These are phyloP conservation scores for Antitrichia curtipendula DNA, from an alignment of 225 moss, liverwort and hornwort species.

Conservation along the genomic window DNA sequence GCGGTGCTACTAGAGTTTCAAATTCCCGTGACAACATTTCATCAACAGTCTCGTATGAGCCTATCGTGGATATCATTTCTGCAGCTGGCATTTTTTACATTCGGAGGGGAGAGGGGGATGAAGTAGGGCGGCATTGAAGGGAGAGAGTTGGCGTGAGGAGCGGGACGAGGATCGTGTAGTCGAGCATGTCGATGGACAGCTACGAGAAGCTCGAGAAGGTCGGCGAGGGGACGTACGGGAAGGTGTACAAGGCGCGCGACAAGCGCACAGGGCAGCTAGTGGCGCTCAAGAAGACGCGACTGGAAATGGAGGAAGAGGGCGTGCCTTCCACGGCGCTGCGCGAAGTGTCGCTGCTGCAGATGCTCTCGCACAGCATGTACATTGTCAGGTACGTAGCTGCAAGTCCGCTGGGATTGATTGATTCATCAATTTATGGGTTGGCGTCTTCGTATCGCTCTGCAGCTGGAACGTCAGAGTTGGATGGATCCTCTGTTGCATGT, in stretches of 20 bases:
- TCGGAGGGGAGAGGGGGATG: background rate
- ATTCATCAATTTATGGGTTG: background rate
- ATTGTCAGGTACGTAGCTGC: background rate
- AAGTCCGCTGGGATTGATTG: background rate
- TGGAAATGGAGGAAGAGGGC: constrained; percentile 13
- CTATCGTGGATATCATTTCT: background rate
- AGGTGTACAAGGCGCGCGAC: constrained; percentile 42
- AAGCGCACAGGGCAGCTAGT: constrained; percentile 34
- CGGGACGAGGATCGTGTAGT: background rate
- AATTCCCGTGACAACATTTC: background rate
- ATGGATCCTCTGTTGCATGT: background rate
- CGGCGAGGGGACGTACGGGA: constrained; percentile 29
- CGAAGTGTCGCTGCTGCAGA: background rate
- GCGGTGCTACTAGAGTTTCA: background rate
- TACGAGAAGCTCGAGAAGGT: constrained; percentile 45
- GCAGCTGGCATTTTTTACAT: background rate
- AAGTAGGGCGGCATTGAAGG: too few relatives aligned
- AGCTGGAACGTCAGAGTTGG: background rate
- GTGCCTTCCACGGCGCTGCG: background rate
- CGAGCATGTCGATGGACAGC: constrained; percentile 5
- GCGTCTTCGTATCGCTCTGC: background rate
- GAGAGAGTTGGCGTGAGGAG: background rate
- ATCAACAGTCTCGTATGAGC: background rate
- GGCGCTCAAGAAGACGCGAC: constrained; percentile 29
- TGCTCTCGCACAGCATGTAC: background rate